phyloP scores from a whole-genome alignment of 768 basidiomycete species.

The Collybia sp. region DNA sequence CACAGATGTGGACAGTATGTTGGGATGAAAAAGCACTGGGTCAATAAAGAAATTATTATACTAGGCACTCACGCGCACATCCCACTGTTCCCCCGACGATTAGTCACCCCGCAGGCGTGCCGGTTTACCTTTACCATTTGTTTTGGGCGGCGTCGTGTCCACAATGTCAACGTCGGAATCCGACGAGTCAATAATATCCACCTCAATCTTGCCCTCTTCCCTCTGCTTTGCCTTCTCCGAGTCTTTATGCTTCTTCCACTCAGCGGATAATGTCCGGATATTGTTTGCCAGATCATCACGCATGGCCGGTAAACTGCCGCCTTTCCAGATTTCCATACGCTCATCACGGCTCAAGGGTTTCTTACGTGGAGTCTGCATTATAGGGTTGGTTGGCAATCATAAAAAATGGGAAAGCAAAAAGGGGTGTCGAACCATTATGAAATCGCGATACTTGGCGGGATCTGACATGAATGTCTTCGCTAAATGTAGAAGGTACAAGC shows the following conservation, averaged over 20 bases:
- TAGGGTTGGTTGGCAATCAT: neutral
- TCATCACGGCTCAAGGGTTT: constrained; percentile 10
- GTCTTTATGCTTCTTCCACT: constrained; percentile 45
- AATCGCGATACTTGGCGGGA: constrained; percentile 44
- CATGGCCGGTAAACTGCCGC: constrained; percentile 19
- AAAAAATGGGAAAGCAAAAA: neutral
- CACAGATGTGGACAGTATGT: too few relatives aligned
- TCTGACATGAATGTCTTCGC: constrained; percentile 70
- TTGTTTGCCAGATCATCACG: constrained; percentile 39
- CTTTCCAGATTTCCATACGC: too few relatives aligned
- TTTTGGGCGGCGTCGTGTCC: constrained; percentile 19
- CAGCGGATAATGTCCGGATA: constrained; percentile 44
- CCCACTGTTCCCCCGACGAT: too few relatives aligned
- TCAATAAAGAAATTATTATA: too few relatives aligned
- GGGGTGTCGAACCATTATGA: constrained; percentile 38
- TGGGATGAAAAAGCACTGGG: too few relatives aligned
- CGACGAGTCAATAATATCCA: constrained; percentile 24
- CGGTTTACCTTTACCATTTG: constrained; percentile 3
- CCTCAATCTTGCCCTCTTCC: constrained; percentile 22
- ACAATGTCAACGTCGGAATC: constrained; percentile 42
- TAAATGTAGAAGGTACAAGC: constrained; percentile 87
- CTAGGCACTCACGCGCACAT: too few relatives aligned
- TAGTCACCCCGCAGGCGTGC: constrained; percentile 3
- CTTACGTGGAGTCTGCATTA: neutral
- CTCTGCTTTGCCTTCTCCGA: constrained; percentile 34